Evolutionary conservation across 1,284 basidiomycete species (phyloP).

Genomic region (Stereum hirsutum): DNA sequence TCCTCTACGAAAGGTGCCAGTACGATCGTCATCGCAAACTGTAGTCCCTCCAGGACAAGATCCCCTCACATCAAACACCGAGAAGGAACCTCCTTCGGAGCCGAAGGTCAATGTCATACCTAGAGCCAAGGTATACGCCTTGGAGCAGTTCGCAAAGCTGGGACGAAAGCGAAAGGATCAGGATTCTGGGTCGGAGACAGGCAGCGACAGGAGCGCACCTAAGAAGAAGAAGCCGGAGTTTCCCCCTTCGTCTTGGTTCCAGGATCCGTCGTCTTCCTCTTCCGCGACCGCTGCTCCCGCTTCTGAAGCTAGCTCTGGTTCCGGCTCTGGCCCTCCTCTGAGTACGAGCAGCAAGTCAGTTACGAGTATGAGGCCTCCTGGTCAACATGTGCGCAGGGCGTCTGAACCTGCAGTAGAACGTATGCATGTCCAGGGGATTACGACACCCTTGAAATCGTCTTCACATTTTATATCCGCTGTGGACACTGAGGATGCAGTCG

Average conservation of each 20-base stretch:
- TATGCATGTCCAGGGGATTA: neutral
- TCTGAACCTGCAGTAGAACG: neutral
- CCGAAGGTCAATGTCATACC: conserved; percentile 2
- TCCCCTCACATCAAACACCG: neutral
- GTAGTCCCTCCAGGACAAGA: no score
- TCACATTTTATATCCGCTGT: neutral
- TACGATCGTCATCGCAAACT: no score
- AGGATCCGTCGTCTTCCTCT: neutral
- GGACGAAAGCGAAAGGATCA: conserved; percentile 9
- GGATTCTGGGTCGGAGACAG: conserved; percentile 5
- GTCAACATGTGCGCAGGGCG: neutral
- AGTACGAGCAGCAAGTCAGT: no score
- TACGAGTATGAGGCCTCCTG: neutral
- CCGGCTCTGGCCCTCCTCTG: no score
- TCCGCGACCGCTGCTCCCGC: no score
- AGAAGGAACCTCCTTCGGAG: neutral
- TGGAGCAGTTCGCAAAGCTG: conserved; percentile 12
- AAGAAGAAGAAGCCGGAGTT: neutral
- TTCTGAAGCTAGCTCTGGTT: no score
- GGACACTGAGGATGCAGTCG: neutral
- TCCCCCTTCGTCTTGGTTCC: neutral
- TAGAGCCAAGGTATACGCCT: conserved; percentile 8
- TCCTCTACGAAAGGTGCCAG: no score
- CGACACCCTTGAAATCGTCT: neutral
- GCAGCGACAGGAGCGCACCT: no score